A percentile compares a stretch with the other conserved stretches of the same genome.
Evolutionary conservation across 768 basidiomycete species (phyloP).

Genomic region (Naganishia onofrii): DNA sequence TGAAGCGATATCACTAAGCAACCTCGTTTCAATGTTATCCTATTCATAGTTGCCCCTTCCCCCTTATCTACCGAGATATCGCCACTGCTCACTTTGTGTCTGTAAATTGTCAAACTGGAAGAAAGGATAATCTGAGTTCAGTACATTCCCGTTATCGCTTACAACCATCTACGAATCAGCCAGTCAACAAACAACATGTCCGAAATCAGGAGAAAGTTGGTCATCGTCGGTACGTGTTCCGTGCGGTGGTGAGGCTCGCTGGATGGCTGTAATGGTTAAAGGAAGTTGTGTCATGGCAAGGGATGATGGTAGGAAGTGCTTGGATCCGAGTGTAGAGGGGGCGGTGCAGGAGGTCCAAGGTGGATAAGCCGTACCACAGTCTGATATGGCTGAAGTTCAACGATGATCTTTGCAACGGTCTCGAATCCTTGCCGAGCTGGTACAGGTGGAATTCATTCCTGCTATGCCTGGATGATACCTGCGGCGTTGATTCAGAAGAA

Average conservation of each 20-base stretch:
- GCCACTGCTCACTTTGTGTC: not conserved
- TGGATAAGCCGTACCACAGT: not conserved
- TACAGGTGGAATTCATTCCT: not conserved
- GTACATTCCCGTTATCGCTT: not conserved
- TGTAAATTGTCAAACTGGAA: not conserved
- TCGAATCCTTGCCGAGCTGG: not conserved
- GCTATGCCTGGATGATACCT: not conserved
- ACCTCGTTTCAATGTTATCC: not conserved
- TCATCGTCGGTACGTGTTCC: constrained; percentile 73
- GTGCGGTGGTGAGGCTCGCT: not conserved
- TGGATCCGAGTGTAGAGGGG: too few relatives aligned
- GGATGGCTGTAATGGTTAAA: too few relatives aligned
- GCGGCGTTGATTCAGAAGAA: not conserved
- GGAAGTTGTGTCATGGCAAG: not conserved
- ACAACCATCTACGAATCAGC: not conserved
- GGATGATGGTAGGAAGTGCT: not conserved
- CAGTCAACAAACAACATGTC: constrained; percentile 63
- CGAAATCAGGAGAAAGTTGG: constrained; percentile 97
- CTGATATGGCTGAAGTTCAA: not conserved
- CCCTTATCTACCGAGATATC: not conserved
- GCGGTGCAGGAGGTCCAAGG: not conserved
- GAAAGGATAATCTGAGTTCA: not conserved
- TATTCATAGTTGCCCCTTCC: not conserved
- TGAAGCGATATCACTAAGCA: not conserved
- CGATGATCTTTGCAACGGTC: not conserved